Evolutionary conservation across 2,329 filamentous ascomycete genomes (phyloP).

Genomic region (Thyridium curvatum): DNA sequence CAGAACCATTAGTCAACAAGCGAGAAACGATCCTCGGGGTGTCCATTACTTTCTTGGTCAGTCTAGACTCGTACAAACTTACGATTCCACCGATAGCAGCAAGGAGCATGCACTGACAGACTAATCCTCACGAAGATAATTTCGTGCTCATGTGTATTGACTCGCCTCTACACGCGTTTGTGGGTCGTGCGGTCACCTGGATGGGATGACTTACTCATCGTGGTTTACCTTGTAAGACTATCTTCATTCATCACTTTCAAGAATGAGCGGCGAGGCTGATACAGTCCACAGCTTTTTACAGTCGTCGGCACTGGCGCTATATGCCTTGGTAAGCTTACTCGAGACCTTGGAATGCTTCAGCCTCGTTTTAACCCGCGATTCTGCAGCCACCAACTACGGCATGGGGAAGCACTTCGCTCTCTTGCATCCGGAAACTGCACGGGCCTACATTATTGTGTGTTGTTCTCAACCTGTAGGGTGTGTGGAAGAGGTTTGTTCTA

Average conservation of each 20-base stretch:
- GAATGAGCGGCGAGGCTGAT: neutral
- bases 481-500: no score
- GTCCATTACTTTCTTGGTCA: no score
- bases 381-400: neutral
- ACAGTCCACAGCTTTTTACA: neutral
- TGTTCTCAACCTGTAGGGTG: neutral
- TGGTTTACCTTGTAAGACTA: slow-evolving; percentile 5
- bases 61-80: no score
- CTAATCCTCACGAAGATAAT: neutral
- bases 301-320: neutral
- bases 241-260: neutral
- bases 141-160: neutral
- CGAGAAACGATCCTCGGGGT: no score
- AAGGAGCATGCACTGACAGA: no score
- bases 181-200: slow-evolving; percentile 1
- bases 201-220: slow-evolving; percentile 9
- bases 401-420: slow-evolving; percentile 5
- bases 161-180: slow-evolving; percentile 6
- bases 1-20: no score
- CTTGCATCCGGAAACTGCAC: neutral
- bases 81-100: no score
- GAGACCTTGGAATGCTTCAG: neutral
- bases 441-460: neutral
- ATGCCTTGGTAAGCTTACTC: slow-evolving; percentile 3
- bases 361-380: neutral